Evolutionary conservation across 2,329 filamentous ascomycete genomes (phyloP), one percentile per base, ranked within the genome.

Genomic region (Teratosphaeriaceae sp.): DNA sequence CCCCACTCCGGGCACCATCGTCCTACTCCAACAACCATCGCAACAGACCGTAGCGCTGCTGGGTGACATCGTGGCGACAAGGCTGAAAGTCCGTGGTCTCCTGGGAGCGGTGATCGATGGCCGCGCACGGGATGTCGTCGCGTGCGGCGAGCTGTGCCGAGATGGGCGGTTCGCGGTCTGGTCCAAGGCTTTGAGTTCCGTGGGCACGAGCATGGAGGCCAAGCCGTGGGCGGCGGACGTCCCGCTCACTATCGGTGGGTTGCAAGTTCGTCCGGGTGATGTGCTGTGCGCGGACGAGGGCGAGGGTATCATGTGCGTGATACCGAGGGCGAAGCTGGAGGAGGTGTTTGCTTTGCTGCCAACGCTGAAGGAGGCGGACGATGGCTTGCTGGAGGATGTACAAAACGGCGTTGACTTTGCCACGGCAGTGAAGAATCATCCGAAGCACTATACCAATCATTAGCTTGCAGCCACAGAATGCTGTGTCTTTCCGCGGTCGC

Each of bases 31-130:
- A 47, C 83, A 88, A 55, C 81, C 83, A 0, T 55, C 68, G 0
- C 72, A 70, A 1, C 82, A 87, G 59, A 73, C 72, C 40, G 86
- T 84, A 62, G 84, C 84, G 5, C 74, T 85, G 6, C 73, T 85
- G 5, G 85, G 85, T n/a, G 84, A 84, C 15, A 85, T 88, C 50
- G 84, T 88, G 75, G 84, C 82, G 4, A 68, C 76, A 22, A 71
- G 84, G 16, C 84, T 88, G 74, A 78, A 79, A 54, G 61, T 73
- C 12, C 69, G 81, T 9, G 75, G 76, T 12, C 76, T 76, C 15
- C 69, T 70, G 51, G 82, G 73, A 2, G 73, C 83, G 9, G 65
- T 88, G n/a, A 79, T 86, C 6, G 74, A 79, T 51, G 84, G 84
- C 1, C 68, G 84, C 29, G 76, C 83, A 5, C 71, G 84, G 47